These are phyloP conservation scores for Spergularia marina DNA, from an alignment of 148 eudicot species.

Conservation along the genomic window DNA sequence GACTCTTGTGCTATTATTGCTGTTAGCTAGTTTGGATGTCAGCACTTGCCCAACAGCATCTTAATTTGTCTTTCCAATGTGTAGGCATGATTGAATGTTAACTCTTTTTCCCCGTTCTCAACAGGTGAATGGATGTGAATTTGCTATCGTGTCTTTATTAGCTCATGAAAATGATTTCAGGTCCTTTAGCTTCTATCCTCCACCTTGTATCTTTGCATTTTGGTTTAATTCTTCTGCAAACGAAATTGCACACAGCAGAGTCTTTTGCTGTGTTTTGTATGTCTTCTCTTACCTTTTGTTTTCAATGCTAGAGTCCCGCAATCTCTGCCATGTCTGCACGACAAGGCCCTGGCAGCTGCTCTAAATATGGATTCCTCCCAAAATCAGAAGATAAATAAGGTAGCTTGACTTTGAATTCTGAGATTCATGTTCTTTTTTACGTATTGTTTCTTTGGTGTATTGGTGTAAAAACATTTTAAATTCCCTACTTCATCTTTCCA, in stretches of 20 bases:
- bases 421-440: not conserved
- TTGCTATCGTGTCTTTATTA: constrained; percentile 74
- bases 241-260: not conserved
- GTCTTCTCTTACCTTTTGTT: not conserved
- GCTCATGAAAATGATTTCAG: constrained; percentile 80
- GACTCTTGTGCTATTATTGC: not conserved
- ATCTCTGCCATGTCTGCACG: constrained; percentile 76
- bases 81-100: constrained; percentile 9
- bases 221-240: constrained; percentile 7
- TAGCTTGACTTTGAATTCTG: constrained; percentile 19
- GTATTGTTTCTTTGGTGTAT: not conserved
- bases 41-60: not conserved
- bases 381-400: constrained; percentile 55
- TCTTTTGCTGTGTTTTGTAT: not conserved
- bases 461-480: not conserved
- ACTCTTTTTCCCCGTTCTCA: not conserved
- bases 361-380: constrained; percentile 43
- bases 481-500: not conserved
- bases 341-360: constrained; percentile 77
- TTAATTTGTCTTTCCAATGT: constrained; percentile 3
- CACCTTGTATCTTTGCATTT: constrained; percentile 17
- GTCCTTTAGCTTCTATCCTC: constrained; percentile 26
- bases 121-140: constrained; percentile 88
- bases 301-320: constrained; percentile 54
- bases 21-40: constrained; percentile 8